Conservation (phyloP, 192 early-diverging fungal species). For the Backusella westeae region DNA sequence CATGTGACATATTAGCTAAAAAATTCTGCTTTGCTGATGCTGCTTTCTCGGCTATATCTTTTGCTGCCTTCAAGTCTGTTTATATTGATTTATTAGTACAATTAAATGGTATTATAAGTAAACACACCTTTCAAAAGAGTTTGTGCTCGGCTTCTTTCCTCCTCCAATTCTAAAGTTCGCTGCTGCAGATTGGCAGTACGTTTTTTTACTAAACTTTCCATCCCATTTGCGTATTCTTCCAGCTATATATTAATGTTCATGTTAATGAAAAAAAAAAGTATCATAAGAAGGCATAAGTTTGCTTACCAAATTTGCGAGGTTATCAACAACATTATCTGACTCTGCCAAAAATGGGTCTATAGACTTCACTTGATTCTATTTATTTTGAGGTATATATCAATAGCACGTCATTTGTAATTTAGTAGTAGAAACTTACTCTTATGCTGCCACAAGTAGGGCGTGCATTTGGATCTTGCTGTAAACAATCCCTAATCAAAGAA, state of each 20-base stretch:
- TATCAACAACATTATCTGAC: conserved; percentile 22
- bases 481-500: background rate
- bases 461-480: background rate
- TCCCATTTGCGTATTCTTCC: conserved; percentile 46
- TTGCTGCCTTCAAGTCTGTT: conserved; percentile 43
- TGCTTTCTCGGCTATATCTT: conserved; percentile 49
- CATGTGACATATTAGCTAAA: conserved; percentile 79
- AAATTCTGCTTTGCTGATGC: conserved; percentile 37
- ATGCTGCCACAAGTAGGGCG: conserved; percentile 7
- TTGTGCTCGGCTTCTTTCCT: conserved; percentile 37
- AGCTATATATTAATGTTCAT: conserved; percentile 8
- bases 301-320: conserved; percentile 40
- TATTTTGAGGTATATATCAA: background rate
- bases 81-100: background rate
- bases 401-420: background rate
- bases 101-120: background rate
- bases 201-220: conserved; percentile 42
- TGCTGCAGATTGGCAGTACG: conserved; percentile 41
- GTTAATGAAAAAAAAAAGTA: background rate
- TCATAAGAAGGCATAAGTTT: too few species aligned
- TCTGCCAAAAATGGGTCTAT: conserved; percentile 5
- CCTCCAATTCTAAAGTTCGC: conserved; percentile 42
- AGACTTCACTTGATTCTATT: conserved; percentile 11
- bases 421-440: background rate
- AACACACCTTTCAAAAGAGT: conserved; percentile 25